These are phyloP conservation scores for Diaporthe sp. DNA, from an alignment of 2,329 filamentous ascomycete species.

Conservation along the genomic window DNA sequence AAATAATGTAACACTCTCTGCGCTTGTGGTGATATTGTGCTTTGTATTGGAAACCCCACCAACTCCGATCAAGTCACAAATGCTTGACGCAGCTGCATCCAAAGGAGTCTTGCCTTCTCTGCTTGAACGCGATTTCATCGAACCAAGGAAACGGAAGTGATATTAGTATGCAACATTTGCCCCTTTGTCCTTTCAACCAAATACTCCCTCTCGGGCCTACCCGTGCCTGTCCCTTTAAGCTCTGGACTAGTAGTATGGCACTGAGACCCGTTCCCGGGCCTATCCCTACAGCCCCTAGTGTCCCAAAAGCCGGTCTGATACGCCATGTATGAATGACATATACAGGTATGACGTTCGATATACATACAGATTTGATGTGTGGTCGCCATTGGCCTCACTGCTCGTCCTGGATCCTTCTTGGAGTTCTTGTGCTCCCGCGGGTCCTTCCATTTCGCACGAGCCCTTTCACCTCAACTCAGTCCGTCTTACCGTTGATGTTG, in stretches of 20 bases:
- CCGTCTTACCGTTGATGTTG: constrained; percentile 61
- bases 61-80: constrained; percentile 25
- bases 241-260: not conserved
- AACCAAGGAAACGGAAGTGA: constrained; percentile 28
- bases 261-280: not conserved
- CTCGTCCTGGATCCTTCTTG: not conserved
- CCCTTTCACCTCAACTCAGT: constrained; percentile 47
- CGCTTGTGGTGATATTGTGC: not conserved
- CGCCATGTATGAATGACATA: constrained; percentile 28
- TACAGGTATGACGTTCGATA: constrained; percentile 28
- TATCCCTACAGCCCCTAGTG: not conserved
- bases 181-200: constrained; percentile 15
- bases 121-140: not conserved
- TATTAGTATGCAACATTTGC: constrained; percentile 34
- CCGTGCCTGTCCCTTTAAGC: not conserved
- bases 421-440: not conserved
- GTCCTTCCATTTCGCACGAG: not conserved
- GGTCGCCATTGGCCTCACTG: not conserved
- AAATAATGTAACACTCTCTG: not conserved
- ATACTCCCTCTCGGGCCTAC: constrained; percentile 11
- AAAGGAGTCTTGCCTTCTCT: not conserved
- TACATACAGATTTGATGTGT: constrained; percentile 33
- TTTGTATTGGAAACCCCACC: not conserved
- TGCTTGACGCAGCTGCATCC: constrained; percentile 11
- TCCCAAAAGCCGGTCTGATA: constrained; percentile 4